A percentile compares a stretch with the other conserved stretches of the same genome.
These are phyloP conservation scores for Extremus antarcticus DNA, from an alignment of 495 filamentous ascomycete genomes.

Conservation along the genomic window DNA sequence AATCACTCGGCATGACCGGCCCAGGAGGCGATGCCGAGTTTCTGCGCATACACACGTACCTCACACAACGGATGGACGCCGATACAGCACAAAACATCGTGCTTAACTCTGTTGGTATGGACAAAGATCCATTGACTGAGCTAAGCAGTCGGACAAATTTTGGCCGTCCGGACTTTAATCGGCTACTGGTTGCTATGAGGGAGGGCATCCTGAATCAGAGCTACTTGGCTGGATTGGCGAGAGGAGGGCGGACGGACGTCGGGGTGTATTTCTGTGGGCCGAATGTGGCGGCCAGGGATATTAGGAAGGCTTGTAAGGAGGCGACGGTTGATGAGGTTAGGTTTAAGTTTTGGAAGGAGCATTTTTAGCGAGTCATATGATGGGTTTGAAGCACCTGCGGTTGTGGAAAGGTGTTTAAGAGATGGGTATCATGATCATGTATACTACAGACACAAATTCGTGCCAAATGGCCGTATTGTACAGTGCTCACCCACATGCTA, in stretches of 20 bases:
- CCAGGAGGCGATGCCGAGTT: conserved; percentile 66
- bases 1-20: conserved; percentile 52
- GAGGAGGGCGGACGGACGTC: conserved; percentile 60
- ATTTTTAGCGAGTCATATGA: conserved; percentile 37
- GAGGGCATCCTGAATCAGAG: conserved; percentile 74
- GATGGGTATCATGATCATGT: conserved; percentile 8
- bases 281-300: conserved; percentile 68
- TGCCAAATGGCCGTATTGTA: not conserved
- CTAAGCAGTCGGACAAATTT: conserved; percentile 86
- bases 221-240: conserved; percentile 74
- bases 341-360: conserved; percentile 99
- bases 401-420: no score
- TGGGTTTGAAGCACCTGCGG: not conserved
- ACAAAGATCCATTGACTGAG: conserved; percentile 84
- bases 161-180: conserved; percentile 80
- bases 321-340: conserved; percentile 65
- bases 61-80: conserved; percentile 83
- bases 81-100: conserved; percentile 95
- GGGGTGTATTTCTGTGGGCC: conserved; percentile 98
- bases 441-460: no score
- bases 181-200: conserved; percentile 74
- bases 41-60: conserved; percentile 94
- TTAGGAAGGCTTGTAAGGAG: conserved; percentile 64
- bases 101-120: conserved; percentile 80
- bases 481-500: no score